Base-by-base conservation (phyloP, 805 yeast species). In the Candida methanosorbosa region DNA sequence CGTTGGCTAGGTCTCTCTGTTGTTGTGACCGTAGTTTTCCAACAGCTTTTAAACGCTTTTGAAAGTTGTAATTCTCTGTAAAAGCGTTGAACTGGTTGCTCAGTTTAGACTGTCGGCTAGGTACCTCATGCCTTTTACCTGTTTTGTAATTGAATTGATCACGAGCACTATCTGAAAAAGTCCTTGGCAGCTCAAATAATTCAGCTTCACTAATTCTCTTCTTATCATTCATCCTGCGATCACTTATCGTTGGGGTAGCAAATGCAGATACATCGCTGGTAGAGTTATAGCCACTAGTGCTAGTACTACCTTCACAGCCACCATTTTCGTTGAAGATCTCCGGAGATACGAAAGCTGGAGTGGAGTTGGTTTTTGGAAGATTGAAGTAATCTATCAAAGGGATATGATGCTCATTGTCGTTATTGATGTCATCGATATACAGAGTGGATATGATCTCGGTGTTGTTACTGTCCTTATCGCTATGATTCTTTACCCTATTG, bases 1-100 rank as follows among this genome's bases (percentile, higher is more conserved):
- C 87, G 5, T 8, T n/a, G 12, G n/a, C 7, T 8, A 12, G 15
- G 5, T 24, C 15, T 12, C 6, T 13, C 7, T 11, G 12, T 24
- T 24, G 14, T 24, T 5, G 9, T 24, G 12, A 8, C 6, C 27
- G 14, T n/a, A 24, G n/a, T 24, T 24, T 21, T 11, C 8, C 8
- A 21, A 21, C 23, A 9, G 23, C 23, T 9, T 8, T 8, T 9
- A 11, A 8, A 21, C 23, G 23, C 11, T 8, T 8, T 9, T 21
- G 8, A 11, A 21, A 11, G 11, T 21, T 21, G 23, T 21, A 11
- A 21, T 21, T 21, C 8, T 8, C 11, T 9, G 23, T 21, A 21
- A 11, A 8, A 11, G 23, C 8, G 11, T 21, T 21, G 23, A 11
- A 21, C 8, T 21, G 8, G 11, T 8, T 11, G 11, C 11, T 21